phyloP scores from a whole-genome alignment of 306 rosid genomes.

The Heteromeles arbutifolia region DNA sequence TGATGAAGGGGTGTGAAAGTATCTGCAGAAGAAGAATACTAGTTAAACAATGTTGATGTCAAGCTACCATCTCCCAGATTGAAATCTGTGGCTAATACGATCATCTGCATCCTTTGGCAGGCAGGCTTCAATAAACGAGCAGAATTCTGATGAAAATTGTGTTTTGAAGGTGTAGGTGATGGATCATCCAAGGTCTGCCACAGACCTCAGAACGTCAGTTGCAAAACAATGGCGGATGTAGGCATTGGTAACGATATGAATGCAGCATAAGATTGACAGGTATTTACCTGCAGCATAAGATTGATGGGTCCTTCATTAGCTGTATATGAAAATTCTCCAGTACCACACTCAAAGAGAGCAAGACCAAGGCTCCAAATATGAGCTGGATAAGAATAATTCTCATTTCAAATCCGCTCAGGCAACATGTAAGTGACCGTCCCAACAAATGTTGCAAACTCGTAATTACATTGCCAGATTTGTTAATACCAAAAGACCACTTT shows the following conservation, averaged over 20 bases:
- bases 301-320: conserved; percentile 91
- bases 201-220: conserved; percentile 14
- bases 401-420: conserved; percentile 94
- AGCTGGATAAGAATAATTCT: conserved; percentile 94
- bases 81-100: conserved; percentile 8
- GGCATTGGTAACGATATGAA: conserved; percentile 5
- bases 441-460: conserved; percentile 92
- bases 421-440: conserved; percentile 98
- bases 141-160: conserved; percentile 81
- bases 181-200: conserved; percentile 92
- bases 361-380: conserved; percentile 99
- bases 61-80: conserved; percentile 2
- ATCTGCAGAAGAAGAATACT: conserved; percentile 50
- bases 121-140: conserved; percentile 87
- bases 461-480: conserved; percentile 8
- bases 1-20: conserved; percentile 78
- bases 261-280: neutral
- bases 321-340: conserved; percentile 95
- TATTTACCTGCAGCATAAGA: conserved; percentile 89
- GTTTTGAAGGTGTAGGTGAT: conserved; percentile 82
- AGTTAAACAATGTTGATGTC: conserved; percentile 17
- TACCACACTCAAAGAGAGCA: conserved; percentile 91
- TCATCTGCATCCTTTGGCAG: conserved; percentile 80
- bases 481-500: neutral
- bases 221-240: neutral